Base-by-base conservation (phyloP, 1,284 basidiomycete species). In the Irpex sp. region DNA sequence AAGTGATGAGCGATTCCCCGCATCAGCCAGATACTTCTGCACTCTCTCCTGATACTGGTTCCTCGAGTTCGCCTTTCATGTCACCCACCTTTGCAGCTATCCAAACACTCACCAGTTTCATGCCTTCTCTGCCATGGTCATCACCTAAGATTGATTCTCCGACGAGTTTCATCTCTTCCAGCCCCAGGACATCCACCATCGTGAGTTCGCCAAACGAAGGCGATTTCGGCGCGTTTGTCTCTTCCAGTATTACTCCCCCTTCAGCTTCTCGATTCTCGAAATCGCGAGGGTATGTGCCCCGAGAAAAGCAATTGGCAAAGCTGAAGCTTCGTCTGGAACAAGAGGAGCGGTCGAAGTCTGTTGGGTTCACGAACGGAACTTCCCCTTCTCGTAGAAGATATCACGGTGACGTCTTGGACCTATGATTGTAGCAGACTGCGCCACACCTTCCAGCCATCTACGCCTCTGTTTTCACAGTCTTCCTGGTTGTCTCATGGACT, bases 271-370 rank as follows among this genome's bases (percentile, higher is more conserved):
- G 28, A 12, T 36, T 36, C 16, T 33, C 66, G 56, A 65, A 61
- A 65, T 72, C 69, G 65, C 67, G 76, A 56, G 73, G 72, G 54
- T 87, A 77, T 68, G 82, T 88, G 56, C 78, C 85, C 19, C 85
- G 81, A 68, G 80, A 85, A 67, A 80, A 75, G 65, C 88, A 91
- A 70, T 71, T 90, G 67, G 80, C 82, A 67, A 84, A 80, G 71
- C 73, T 90, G 66, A 79, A 77, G 69, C 67, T 72, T 49, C 80
- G 83, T 64, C 73, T 90, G 69, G 77, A 80, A 65, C 69, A 74
- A 52, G 76, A 79, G 70, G 71, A 65, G 77, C 67, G 66, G 51
- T 49, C 55, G 21, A 21, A 61, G 53, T 39, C 56, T 36, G 36
- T 61, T 58, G 56, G 36, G 56, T 54, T 14, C 52, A 14, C 28